Evolutionary conservation across 2,329 filamentous ascomycete genomes (phyloP).

Genomic region (Trichoderma arundinaceum): DNA sequence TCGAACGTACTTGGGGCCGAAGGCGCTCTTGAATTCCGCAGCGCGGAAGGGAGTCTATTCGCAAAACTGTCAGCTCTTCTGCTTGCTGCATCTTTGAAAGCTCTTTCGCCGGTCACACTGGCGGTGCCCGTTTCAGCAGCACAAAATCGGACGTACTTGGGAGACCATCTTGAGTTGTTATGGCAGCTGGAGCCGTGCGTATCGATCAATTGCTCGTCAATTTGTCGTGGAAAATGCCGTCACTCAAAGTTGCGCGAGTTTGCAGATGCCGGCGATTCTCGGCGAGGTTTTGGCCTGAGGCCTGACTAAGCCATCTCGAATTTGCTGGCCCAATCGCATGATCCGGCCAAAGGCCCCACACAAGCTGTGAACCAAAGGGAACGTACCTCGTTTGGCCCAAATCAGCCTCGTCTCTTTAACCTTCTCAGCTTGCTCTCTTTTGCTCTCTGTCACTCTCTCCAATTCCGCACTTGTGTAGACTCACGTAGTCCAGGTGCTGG

Average conservation of each 20-base stretch:
- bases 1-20: constrained; percentile 66
- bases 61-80: constrained; percentile 22
- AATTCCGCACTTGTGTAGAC: not conserved
- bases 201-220: constrained; percentile 47
- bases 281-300: constrained; percentile 45
- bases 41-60: constrained; percentile 54
- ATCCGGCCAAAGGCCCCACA: constrained; percentile 33
- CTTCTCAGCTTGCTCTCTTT: constrained; percentile 6
- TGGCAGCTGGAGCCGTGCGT: constrained; percentile 41
- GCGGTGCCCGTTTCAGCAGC: not conserved
- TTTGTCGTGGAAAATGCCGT: constrained; percentile 39
- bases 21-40: constrained; percentile 64
- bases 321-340: constrained; percentile 21
- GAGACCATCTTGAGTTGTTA: constrained; percentile 49
- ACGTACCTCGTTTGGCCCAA: not conserved
- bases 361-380: constrained; percentile 15
- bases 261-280: constrained; percentile 46
- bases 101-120: not conserved
- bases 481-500: not conserved
- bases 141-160: constrained; percentile 43
- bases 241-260: constrained; percentile 44
- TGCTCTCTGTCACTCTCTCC: not conserved
- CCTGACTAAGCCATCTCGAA: constrained; percentile 27
- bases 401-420: constrained; percentile 29
- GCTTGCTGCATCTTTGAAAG: not conserved